Percentiles rank a stretch among this genome's conserved stretches.
Evolutionary conservation across 2,329 filamentous ascomycete genomes (phyloP).

Genomic region (Fusarium neocosmosporiellum): DNA sequence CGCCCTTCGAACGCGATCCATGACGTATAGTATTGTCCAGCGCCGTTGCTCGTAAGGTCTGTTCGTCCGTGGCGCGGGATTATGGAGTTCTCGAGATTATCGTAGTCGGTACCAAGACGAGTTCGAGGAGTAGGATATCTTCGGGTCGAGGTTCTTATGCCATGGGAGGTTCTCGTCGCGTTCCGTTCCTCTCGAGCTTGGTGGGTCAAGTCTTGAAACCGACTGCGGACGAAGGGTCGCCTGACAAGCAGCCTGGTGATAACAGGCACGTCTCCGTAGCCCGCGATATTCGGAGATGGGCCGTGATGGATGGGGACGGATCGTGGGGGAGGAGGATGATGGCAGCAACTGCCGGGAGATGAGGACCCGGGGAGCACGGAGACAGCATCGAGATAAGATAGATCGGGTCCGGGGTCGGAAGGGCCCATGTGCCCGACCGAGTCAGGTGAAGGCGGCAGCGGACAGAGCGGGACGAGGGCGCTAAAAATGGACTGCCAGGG

Average conservation of each 20-base stretch:
- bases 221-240: slow-evolving; percentile 6
- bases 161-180: slow-evolving; percentile 20
- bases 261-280: slow-evolving; percentile 1
- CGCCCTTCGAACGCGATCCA: slow-evolving; percentile 45
- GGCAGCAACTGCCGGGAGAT: slow-evolving; percentile 24
- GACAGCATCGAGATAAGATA: background rate
- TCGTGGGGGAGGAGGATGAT: slow-evolving; percentile 29
- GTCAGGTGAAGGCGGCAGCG: slow-evolving; percentile 32
- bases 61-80: background rate
- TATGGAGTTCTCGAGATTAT: background rate
- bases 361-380: slow-evolving; percentile 21
- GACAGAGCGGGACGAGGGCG: background rate
- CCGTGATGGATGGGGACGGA: slow-evolving; percentile 1
- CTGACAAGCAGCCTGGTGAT: slow-evolving; percentile 16
- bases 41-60: background rate
- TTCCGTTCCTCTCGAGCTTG: background rate
- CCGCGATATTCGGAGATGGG: slow-evolving; percentile 1
- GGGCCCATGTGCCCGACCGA: slow-evolving; percentile 29
- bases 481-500: background rate
- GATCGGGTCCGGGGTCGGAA: slow-evolving; percentile 18
- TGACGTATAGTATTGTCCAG: slow-evolving; percentile 16
- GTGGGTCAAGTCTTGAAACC: background rate
- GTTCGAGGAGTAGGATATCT: background rate
- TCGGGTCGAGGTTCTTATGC: slow-evolving; percentile 12
- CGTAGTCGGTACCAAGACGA: background rate